Conservation (phyloP, 2,329 filamentous ascomycete genomes). For the Ceratocystis destructans region DNA sequence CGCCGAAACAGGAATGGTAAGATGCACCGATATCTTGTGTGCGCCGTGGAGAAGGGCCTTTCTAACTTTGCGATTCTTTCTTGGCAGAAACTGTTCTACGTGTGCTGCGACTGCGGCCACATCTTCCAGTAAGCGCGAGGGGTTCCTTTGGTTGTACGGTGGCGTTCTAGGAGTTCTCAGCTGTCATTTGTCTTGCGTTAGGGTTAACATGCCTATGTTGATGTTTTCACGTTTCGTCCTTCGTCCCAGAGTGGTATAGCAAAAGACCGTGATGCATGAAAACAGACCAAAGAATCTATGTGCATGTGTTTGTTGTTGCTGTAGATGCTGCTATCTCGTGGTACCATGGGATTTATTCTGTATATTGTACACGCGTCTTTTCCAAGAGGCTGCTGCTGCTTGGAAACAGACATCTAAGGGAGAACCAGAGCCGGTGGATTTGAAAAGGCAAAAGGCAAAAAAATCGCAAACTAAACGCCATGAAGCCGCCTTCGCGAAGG, state of each 20-base stretch:
- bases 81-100: constrained; percentile 72
- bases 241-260: background rate
- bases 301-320: background rate
- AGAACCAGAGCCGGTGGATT: background rate
- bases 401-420: background rate
- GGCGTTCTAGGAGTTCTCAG: constrained; percentile 11
- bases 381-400: background rate
- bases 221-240: background rate
- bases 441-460: background rate
- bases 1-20: constrained; percentile 95
- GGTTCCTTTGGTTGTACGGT: background rate
- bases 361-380: background rate
- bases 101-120: constrained; percentile 86
- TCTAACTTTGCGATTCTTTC: constrained; percentile 1
- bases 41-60: background rate
- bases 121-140: constrained; percentile 49
- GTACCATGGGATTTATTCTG: background rate
- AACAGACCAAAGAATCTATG: background rate
- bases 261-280: no score
- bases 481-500: background rate
- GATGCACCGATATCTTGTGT: constrained; percentile 24
- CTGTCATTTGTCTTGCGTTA: background rate
- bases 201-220: background rate
- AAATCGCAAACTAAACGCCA: constrained; percentile 2
- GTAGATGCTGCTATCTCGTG: no score